Conservation (phyloP, 306 rosid genomes). For the Fragaria ananassa region DNA sequence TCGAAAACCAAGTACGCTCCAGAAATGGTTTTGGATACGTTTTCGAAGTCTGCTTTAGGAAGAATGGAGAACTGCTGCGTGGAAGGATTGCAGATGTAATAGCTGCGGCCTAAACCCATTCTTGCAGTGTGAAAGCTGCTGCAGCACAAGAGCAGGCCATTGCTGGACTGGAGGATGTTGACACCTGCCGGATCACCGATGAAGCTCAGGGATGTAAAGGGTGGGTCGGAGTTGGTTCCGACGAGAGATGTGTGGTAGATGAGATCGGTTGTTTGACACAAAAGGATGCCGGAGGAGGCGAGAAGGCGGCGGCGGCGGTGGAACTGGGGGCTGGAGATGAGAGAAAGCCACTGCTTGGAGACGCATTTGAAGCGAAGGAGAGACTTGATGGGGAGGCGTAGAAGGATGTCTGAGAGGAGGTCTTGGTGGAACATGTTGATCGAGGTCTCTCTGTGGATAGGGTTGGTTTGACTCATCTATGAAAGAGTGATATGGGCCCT, state of each 20-base stretch:
- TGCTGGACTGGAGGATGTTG: slow-evolving; percentile 19
- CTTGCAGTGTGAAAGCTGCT: slow-evolving; percentile 9
- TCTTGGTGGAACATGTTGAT: slow-evolving; percentile 6
- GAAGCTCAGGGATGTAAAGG: slow-evolving; percentile 16
- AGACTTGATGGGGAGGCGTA: slow-evolving; percentile 23
- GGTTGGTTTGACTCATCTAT: neutral
- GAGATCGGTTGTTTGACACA: slow-evolving; percentile 1
- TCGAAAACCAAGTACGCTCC: slow-evolving; percentile 21
- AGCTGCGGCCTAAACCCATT: neutral
- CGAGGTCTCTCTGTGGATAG: neutral
- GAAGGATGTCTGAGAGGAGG: slow-evolving; percentile 20
- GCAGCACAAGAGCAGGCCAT: slow-evolving; percentile 19
- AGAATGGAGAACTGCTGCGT: slow-evolving; percentile 11
- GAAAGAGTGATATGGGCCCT: neutral
- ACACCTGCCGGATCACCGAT: slow-evolving; percentile 9
- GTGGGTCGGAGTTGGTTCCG: neutral
- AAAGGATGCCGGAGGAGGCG: slow-evolving; percentile 10
- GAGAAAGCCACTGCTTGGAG: slow-evolving; percentile 29
- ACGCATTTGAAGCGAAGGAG: slow-evolving; percentile 28
- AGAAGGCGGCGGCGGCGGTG: neutral
- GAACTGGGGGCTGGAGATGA: slow-evolving; percentile 25
- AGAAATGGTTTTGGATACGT: neutral
- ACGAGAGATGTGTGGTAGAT: neutral
- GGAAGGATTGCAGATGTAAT: slow-evolving; percentile 25
- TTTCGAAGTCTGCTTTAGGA: neutral